Evolutionary conservation across 805 yeast species (phyloP), one percentile per base, ranked within the genome.

Genomic region (Komagataella kurtzmanii): DNA sequence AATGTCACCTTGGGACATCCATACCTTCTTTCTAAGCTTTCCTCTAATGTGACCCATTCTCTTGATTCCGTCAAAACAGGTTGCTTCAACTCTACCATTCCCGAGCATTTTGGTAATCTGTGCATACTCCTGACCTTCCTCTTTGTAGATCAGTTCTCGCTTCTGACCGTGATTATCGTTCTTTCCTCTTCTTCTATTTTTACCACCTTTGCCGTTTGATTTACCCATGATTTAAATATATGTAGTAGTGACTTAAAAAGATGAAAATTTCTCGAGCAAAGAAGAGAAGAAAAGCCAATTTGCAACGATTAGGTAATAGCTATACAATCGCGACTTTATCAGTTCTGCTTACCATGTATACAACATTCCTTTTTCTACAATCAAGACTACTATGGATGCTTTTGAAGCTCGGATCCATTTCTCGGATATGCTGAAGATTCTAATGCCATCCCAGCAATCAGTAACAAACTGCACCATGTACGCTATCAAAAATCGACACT

Each of bases 1-100:
- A 61, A 93, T 93, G 68, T 93, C 99, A 74, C 99, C 99, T 70
- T 89, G 98, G 49, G 87, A 87, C 88, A 93, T 90, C 99, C 99
- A 93, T 55, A 93, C 99, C 80, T 91, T 93, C 84, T 93, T 93
- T 80, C 99, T 87, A 73, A 93, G 80, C 68, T 93, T 93, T 63
- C 99, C 99, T 79, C 99, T 88, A 65, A 93, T 93, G 67, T 91
- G 99, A 17, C 96, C 99, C 80, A 89, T 80, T 76, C 99, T 83
- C 67, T 82, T 87, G 60, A 77, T 75, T 58, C 96, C 97, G 65
- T 93, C 99, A 65, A 93, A 93, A 74, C 99, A 93, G 50, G 82
- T 69, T 52, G 96, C 97, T 69, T 90, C 96, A 52, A 93, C 84
- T 71, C 99, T 83, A 58, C 99, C 98, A 66, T 90, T 90, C 69